Base-by-base conservation (phyloP, 768 basidiomycete genomes). In the Termitomyces sp. region DNA sequence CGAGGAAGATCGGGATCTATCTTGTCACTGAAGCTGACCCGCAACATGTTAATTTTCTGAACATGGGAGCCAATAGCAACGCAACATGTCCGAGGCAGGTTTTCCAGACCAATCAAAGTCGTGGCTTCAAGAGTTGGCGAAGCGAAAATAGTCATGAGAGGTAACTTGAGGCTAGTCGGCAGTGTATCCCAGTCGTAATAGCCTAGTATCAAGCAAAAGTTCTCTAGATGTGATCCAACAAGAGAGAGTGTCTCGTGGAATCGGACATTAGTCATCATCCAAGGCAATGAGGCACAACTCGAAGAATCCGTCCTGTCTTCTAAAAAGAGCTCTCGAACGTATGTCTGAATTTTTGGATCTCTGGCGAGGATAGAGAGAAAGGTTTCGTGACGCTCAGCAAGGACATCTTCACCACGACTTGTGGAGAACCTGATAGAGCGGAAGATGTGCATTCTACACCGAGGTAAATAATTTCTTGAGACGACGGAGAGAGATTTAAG, bases 71-170 rank as follows among this genome's bases (percentile, higher is more conserved):
- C 28, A 52, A 60, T 55, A 5, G 59, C 54, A 24, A 44, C n/a
- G 22, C 59, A 55, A 32, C 49, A 55, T 22, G 49, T 22, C 30
- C 45, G 51, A 11, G 54, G 54, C 16, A 55, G 11, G 16, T 20
- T 16, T 16, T 43, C 26, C 6, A 59, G 20, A 20, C 54, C 54
- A 1, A 28, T 26, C 20, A 60, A 10, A 26, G 35, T 11, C n/a
- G 51, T 41, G 33, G 28, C 46, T 24, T 52, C 6, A 9, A 60
- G 54, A 46, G 10, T 32, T 5, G 54, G 50, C 2, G 50, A 18
- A 11, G 54, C 8, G 22, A 60, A 60, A 33, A 56, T 47, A 9
- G 18, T 16, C 50, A 60, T 32, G 38, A 60, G 44, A 5, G 59
- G 26, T 10, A 45, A 43, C 36, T 60, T 60, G 45, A 60, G 36